Conservation (phyloP, 257 asterid genomes). For the Ophiorrhiza pumila region DNA sequence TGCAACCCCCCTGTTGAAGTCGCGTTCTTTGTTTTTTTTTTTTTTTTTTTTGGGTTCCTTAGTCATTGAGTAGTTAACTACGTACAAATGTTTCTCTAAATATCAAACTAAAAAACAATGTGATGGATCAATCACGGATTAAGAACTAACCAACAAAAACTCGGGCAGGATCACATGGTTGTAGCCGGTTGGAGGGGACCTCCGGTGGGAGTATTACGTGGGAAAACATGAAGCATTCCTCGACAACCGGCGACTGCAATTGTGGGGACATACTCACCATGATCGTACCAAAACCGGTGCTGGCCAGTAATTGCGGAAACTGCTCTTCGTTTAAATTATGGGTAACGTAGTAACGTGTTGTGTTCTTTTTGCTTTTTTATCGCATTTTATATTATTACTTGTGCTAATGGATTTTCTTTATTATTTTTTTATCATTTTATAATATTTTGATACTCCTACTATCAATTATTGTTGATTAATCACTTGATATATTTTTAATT, state of each 20-base stretch:
- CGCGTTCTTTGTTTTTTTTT: no score
- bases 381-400: constrained; percentile 12
- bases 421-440: no score
- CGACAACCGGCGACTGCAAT: constrained; percentile 15
- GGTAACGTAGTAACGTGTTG: constrained; percentile 35
- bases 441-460: no score
- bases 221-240: not conserved
- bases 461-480: no score
- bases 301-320: constrained; percentile 51
- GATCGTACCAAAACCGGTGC: constrained; percentile 53
- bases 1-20: no score
- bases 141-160: not conserved
- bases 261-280: constrained; percentile 25
- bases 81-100: no score
- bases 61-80: no score
- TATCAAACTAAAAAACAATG: no score
- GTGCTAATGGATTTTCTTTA: not conserved
- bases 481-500: no score
- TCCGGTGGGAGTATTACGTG: constrained; percentile 5
- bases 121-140: no score
- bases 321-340: constrained; percentile 39
- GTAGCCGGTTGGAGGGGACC: not conserved
- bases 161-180: not conserved
- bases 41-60: no score
- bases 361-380: constrained; percentile 5